Conservation (phyloP, 305 asterid genomes). For the Rubia occidens region DNA sequence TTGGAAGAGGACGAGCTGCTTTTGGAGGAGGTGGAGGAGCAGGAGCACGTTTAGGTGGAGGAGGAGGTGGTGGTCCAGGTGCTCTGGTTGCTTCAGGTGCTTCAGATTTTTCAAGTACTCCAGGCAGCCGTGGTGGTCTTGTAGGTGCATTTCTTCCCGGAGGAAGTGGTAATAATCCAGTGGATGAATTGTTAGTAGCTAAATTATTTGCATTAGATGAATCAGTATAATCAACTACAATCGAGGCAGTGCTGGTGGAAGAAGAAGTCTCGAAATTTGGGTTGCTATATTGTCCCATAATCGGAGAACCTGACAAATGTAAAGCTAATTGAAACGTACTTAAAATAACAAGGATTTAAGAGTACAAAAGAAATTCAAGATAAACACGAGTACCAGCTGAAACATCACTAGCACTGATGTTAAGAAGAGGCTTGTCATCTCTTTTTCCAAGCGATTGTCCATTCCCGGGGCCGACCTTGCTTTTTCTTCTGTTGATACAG, state of each 20-base stretch:
- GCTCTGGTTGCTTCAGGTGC: conserved; percentile 23
- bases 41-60: conserved; percentile 61
- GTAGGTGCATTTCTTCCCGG: conserved; percentile 47
- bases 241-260: conserved; percentile 15
- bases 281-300: conserved; percentile 20
- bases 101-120: not conserved
- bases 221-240: conserved; percentile 17
- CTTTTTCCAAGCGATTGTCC: conserved; percentile 50
- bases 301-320: conserved; percentile 34
- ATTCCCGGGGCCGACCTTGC: conserved; percentile 28
- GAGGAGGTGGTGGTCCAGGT: conserved; percentile 33
- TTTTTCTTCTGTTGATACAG: conserved; percentile 28
- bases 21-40: conserved; percentile 87
- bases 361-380: conserved; percentile 7
- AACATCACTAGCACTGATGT: conserved; percentile 32
- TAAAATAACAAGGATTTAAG: conserved; percentile 6
- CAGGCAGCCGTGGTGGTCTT: conserved; percentile 23
- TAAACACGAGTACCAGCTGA: conserved; percentile 40
- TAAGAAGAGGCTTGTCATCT: conserved; percentile 69
- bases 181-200: conserved; percentile 19
- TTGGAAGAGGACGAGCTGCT: conserved; percentile 42
- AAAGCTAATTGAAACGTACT: conserved; percentile 14
- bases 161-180: conserved; percentile 47
- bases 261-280: conserved; percentile 29
- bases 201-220: conserved; percentile 27